Percentiles rank a stretch among this genome's conserved stretches.
Evolutionary conservation across 116 monocot species (phyloP).

Genomic region (Thalassia testudinum): DNA sequence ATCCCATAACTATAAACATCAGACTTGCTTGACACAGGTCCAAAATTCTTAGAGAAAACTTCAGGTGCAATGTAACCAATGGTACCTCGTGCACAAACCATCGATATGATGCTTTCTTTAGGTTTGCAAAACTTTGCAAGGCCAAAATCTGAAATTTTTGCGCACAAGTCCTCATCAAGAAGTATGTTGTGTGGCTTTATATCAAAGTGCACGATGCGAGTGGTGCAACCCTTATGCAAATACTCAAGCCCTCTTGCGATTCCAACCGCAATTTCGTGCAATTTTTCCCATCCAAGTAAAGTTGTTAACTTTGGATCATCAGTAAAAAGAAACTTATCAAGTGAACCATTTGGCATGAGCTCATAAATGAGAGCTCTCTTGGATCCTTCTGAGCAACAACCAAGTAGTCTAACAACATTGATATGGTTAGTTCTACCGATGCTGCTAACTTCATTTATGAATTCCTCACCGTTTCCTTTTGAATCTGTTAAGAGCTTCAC

Average conservation of each 20-base stretch:
- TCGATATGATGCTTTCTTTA: constrained; percentile 16
- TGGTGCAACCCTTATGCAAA: constrained; percentile 20
- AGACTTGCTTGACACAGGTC: constrained; percentile 21
- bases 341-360: constrained; percentile 31
- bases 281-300: constrained; percentile 4
- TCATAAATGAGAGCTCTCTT: constrained; percentile 29
- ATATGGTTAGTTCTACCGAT: constrained; percentile 27
- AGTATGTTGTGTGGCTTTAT: constrained; percentile 37
- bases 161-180: constrained; percentile 13
- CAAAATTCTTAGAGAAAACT: constrained; percentile 17
- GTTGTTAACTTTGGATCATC: neutral
- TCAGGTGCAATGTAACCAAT: constrained; percentile 37
- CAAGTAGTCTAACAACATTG: constrained; percentile 18
- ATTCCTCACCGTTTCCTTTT: constrained; percentile 12
- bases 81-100: constrained; percentile 23
- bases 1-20: constrained; percentile 46
- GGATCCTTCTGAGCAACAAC: constrained; percentile 23
- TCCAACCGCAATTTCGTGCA: constrained; percentile 18
- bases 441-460: constrained; percentile 24
- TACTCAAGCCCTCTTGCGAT: constrained; percentile 29
- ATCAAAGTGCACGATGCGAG: constrained; percentile 27
- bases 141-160: constrained; percentile 41
- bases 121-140: constrained; percentile 13
- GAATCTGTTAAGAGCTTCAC: constrained; percentile 21
- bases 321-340: constrained; percentile 16